Conservation (phyloP, 2,329 filamentous ascomycete genomes). For the Sclerotinia nivalis region DNA sequence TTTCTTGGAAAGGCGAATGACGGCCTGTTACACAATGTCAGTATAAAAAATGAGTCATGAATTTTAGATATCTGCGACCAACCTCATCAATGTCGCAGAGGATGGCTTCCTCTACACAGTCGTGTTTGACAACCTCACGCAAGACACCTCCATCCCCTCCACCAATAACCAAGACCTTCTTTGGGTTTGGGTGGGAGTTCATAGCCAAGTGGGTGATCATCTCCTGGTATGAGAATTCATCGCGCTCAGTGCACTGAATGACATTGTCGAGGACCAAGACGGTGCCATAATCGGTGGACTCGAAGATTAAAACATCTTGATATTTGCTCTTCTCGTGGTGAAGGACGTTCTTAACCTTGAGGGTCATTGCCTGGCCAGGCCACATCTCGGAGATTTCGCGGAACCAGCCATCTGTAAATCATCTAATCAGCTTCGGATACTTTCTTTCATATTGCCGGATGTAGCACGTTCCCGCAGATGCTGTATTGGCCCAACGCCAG, state of each 20-base stretch:
- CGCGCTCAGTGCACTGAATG: constrained; percentile 97
- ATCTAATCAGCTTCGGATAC: constrained; percentile 25
- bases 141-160: constrained; percentile 97
- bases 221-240: constrained; percentile 99
- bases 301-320: constrained; percentile 98
- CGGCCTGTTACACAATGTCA: constrained; percentile 58
- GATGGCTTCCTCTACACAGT: constrained; percentile 90
- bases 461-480: constrained; percentile 17
- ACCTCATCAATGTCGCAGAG: constrained; percentile 99
- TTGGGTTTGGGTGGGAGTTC: constrained; percentile 97
- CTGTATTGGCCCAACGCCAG: neutral
- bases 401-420: constrained; percentile 92
- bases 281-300: constrained; percentile 94
- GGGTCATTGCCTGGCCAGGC: constrained; percentile 97
- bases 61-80: constrained; percentile 29
- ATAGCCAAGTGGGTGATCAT: constrained; percentile 99
- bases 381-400: constrained; percentile 98
- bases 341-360: constrained; percentile 95
- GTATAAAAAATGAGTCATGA: constrained; percentile 20
- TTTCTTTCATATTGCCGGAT: constrained; percentile 20
- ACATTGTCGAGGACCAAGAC: constrained; percentile 98
- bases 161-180: constrained; percentile 97
- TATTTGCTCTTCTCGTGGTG: constrained; percentile 99
- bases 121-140: constrained; percentile 98
- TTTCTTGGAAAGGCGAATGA: constrained; percentile 97